Evolutionary conservation across 257 asterid genomes (phyloP).

Genomic region (Solanum pinnatisectum): DNA sequence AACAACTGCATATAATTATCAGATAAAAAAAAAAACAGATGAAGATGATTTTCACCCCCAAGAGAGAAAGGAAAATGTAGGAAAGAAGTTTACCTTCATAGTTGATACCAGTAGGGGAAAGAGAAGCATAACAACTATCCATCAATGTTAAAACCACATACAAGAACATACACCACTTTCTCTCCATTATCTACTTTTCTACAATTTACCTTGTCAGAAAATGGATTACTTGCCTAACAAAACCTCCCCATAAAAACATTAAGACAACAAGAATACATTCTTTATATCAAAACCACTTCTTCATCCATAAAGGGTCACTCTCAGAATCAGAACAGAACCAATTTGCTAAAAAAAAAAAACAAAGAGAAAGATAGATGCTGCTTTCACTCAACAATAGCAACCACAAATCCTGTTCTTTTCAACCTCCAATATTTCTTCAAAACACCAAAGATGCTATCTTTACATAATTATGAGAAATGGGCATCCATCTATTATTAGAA

Average conservation of each 20-base stretch:
- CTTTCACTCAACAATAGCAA: background rate
- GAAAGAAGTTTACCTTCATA: slow-evolving; percentile 69
- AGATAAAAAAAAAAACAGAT: background rate
- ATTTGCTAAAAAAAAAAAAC: background rate
- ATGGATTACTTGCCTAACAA: background rate
- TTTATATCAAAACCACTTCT: background rate
- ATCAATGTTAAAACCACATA: slow-evolving; percentile 31
- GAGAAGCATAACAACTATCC: slow-evolving; percentile 55
- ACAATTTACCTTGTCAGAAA: background rate
- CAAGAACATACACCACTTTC: slow-evolving; percentile 25
- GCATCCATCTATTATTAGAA: background rate
- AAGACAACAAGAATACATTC: background rate
- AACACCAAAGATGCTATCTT: slow-evolving; percentile 21
- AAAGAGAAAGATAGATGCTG: slow-evolving; percentile 7
- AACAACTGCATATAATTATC: slow-evolving; percentile 48
- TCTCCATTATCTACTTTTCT: slow-evolving; percentile 36
- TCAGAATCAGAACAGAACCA: background rate
- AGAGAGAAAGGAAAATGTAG: background rate
- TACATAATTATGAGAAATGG: slow-evolving; percentile 9
- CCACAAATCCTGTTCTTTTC: slow-evolving; percentile 16
- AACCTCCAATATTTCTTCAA: background rate
- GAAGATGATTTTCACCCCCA: background rate
- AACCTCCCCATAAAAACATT: background rate
- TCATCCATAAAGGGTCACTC: background rate
- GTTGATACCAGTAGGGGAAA: slow-evolving; percentile 94